Evolutionary conservation across 2,329 filamentous ascomycete genomes (phyloP).

Genomic region (Alternaria sp.): DNA sequence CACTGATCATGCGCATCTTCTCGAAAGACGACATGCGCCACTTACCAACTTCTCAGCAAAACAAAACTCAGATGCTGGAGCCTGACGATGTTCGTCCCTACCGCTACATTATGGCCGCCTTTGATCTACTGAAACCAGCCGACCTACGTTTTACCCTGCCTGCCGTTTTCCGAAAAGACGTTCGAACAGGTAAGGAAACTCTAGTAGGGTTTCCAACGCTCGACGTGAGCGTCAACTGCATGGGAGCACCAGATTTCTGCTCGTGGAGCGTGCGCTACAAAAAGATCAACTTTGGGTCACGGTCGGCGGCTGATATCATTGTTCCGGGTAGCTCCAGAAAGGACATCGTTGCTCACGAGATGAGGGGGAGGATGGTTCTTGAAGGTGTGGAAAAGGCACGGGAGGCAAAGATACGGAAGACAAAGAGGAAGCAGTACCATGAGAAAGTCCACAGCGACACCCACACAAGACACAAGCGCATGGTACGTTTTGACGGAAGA

Average conservation of each 20-base stretch:
- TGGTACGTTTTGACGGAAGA: constrained; percentile 4
- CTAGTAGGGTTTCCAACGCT: constrained; percentile 39
- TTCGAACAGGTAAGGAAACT: constrained; percentile 20
- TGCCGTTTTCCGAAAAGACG: constrained; percentile 31
- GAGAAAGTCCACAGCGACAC: not conserved
- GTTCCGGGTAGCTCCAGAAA: constrained; percentile 14
- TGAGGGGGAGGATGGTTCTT: not conserved
- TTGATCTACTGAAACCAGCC: constrained; percentile 28
- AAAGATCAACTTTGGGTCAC: constrained; percentile 29
- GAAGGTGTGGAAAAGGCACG: not conserved
- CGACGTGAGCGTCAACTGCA: constrained; percentile 21
- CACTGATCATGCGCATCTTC: constrained; percentile 52
- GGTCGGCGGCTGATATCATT: constrained; percentile 11
- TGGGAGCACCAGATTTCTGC: constrained; percentile 19
- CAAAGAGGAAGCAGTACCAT: not conserved
- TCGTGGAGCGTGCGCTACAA: constrained; percentile 38
- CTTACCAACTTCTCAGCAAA: constrained; percentile 9
- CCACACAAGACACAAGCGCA: constrained; percentile 6
- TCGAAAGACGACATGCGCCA: constrained; percentile 21
- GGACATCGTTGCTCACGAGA: constrained; percentile 15
- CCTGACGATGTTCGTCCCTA: constrained; percentile 3
- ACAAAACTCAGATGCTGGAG: not conserved
- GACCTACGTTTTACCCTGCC: constrained; percentile 34
- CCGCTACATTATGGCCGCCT: constrained; percentile 21
- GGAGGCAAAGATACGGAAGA: not conserved